Evolutionary conservation across 2,329 filamentous ascomycete species (phyloP), one percentile per base, ranked within the genome.

Genomic region (Fusarium sulawesiense): DNA sequence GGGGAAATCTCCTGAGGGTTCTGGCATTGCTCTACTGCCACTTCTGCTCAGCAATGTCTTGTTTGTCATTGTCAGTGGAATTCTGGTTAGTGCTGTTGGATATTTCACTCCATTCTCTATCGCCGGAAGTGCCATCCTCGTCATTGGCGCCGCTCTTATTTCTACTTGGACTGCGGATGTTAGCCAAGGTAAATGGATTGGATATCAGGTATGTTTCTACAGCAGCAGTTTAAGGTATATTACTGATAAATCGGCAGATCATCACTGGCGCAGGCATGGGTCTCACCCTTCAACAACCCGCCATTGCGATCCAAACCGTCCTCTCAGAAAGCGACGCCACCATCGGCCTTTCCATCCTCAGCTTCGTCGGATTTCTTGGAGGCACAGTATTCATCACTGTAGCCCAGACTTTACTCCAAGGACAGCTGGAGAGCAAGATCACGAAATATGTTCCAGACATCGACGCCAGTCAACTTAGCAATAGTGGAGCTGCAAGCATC

Each of bases 381-480:
- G 66, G 66, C 23, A 65, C 66, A 5, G 27, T 68, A 0, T 68
- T 65, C 14, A 32, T 68, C 6, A 68, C 64, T 1, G 66, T 68
- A 5, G 51, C 66, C 2, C 66, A 68, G 11, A 53, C 55, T 2
- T 8, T 68, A 4, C 60, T 68, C 0, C 59, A 68, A 30, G 54
- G 50, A 0, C 54, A 64, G 23, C 48, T 68, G 0, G 21, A 61
- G n/a, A 68, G 2, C 3, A 60, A 30, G 13, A 50, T 68, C 2
- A 18, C 25, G 0, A 30, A 37, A 12, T 27, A 32, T 25, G 5
- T 65, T 1, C 65, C 66, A 4, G 50, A 40, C 0, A 16, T 65
- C 1, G 46, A 69, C 13, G 13, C 53, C 1, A 21, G 56, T 1
- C 37, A 32, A 8, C 60, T 68, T 6, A 23, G 59, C 1, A 68